A percentile compares a stretch with the other conserved stretches of the same genome.
Evolutionary conservation across 768 basidiomycete species (phyloP).

Genomic region (Clathrus columnatus): DNA sequence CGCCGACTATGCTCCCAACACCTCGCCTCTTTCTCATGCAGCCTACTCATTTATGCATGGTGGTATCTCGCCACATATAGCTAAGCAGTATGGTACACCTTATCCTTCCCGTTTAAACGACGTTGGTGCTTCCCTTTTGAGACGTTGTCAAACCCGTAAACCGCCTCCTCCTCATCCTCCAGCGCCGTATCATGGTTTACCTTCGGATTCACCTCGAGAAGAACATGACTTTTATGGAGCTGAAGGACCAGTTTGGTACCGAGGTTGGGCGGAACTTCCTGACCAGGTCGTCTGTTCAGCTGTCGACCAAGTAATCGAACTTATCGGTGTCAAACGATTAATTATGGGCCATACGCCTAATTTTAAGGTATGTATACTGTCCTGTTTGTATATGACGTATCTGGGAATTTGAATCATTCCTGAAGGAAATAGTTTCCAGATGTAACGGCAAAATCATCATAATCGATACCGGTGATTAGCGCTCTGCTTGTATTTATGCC

Average conservation of each 20-base stretch:
- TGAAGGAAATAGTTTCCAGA: constrained; percentile 67
- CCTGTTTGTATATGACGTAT: not conserved
- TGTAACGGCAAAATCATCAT: constrained; percentile 92
- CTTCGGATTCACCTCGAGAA: constrained; percentile 45
- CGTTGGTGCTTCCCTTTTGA: constrained; percentile 58
- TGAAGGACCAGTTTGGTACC: constrained; percentile 89
- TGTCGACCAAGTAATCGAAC: constrained; percentile 61
- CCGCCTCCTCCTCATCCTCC: constrained; percentile 77
- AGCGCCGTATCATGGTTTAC: constrained; percentile 58
- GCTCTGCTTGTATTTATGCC: not conserved
- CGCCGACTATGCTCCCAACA: constrained; percentile 36
- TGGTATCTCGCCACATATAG: constrained; percentile 73
- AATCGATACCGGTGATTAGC: constrained; percentile 75
- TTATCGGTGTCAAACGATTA: constrained; percentile 78
- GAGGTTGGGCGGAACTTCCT: constrained; percentile 85
- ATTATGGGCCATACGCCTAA: constrained; percentile 97
- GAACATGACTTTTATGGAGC: constrained; percentile 65
- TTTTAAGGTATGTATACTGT: constrained; percentile 44
- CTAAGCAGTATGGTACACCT: constrained; percentile 48
- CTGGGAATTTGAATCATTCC: not conserved
- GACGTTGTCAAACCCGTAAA: constrained; percentile 53
- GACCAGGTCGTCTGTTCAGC: constrained; percentile 53
- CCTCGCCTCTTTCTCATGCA: constrained; percentile 57
- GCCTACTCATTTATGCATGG: constrained; percentile 93
- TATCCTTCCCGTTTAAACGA: constrained; percentile 81